phyloP scores from a whole-genome alignment of 331 rosid species.

The Telfairia occidentalis region DNA sequence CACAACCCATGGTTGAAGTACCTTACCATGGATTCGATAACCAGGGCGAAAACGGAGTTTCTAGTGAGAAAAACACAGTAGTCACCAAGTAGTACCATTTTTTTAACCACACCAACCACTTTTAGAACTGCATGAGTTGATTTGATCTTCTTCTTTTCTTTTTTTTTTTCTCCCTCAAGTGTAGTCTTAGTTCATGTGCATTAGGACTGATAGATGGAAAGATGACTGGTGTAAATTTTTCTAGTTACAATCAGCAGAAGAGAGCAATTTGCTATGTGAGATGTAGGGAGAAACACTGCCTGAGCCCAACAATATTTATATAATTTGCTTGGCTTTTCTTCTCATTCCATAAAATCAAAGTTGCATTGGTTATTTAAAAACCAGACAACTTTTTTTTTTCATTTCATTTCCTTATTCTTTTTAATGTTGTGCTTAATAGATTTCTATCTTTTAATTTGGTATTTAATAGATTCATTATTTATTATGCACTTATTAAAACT shows the following conservation, averaged over 20 bases:
- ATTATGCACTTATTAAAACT: no score
- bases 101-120: not conserved
- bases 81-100: slow-evolving; percentile 1
- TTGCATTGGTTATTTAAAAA: not conserved
- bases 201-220: not conserved
- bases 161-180: no score
- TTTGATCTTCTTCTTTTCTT: not conserved
- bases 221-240: slow-evolving; percentile 6
- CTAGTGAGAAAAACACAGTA: slow-evolving; percentile 43
- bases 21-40: slow-evolving; percentile 73
- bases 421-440: no score
- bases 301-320: slow-evolving; percentile 1
- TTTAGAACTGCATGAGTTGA: not conserved
- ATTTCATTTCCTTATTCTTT: no score
- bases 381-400: no score
- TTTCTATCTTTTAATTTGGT: no score
- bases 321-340: not conserved
- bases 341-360: not conserved
- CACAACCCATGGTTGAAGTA: slow-evolving; percentile 76
- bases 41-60: slow-evolving; percentile 49
- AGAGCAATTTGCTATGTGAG: not conserved
- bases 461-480: no score
- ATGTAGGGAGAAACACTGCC: not conserved
- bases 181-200: not conserved
- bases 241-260: not conserved